phyloP scores from a whole-genome alignment of 2,329 filamentous ascomycete species.

The Clonostachys sp. region DNA sequence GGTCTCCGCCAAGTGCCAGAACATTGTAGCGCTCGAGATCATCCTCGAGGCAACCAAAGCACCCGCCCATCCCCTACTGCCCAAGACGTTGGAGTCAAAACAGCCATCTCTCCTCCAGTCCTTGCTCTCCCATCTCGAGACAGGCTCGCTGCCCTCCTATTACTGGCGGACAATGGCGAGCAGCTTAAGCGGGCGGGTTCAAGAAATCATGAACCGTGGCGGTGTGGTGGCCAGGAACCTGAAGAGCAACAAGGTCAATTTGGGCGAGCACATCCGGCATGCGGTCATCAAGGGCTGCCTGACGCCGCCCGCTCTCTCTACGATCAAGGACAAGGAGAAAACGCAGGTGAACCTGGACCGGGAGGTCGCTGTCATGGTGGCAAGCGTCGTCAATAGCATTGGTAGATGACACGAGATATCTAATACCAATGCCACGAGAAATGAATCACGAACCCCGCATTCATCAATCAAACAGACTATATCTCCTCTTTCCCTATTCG shows the following conservation, averaged over 20 bases:
- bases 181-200: conserved; percentile 69
- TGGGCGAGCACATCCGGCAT: conserved; percentile 74
- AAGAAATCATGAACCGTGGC: conserved; percentile 78
- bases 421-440: not conserved
- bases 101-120: conserved; percentile 43
- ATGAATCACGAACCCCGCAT: too few relatives aligned
- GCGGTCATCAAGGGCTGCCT: conserved; percentile 77
- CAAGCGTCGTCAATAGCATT: conserved; percentile 64
- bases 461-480: too few relatives aligned
- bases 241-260: conserved; percentile 66
- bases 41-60: conserved; percentile 66
- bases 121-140: conserved; percentile 77
- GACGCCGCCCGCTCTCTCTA: conserved; percentile 51
- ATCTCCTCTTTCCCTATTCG: too few relatives aligned
- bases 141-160: conserved; percentile 78
- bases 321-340: conserved; percentile 37
- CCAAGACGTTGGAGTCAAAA: conserved; percentile 8
- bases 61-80: conserved; percentile 64
- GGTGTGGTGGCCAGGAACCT: conserved; percentile 81
- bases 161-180: conserved; percentile 91
- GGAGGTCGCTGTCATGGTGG: conserved; percentile 92
- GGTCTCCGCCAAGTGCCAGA: conserved; percentile 80
- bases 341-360: conserved; percentile 69
- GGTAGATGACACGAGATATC: conserved; percentile 17
- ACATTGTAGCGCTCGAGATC: conserved; percentile 80